Base-by-base conservation (phyloP, 345 rosid species). In the Noccaea caerulescens region DNA sequence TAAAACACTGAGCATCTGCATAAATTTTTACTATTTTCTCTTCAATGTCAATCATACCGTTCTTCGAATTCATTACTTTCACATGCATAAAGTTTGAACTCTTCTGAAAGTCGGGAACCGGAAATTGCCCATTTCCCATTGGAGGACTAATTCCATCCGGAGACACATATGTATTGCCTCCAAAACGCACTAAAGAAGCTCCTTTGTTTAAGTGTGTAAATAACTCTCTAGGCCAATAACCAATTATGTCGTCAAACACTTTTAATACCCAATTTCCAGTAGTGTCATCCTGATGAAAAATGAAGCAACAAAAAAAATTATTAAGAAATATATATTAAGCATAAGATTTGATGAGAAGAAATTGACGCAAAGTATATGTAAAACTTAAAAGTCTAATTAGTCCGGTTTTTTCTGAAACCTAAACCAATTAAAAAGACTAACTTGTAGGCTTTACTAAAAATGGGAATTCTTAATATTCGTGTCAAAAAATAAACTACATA, bases 91-190 rank as follows among this genome's bases (percentile, higher is more conserved):
- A 60, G 11, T 45, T 10, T 14, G 66, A 39, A 41, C 45, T 71
- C 34, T 9, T 61, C 10, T 37, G 32, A 46, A 9, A 58, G 10
- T 69, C 49, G 0, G 0, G 0, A 23, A 10, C 16, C 0, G 63
- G 70, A 63, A 72, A 53, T 53, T 51, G 14, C 6, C 69, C 76
- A 61, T 60, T 71, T 30, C 69, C 69, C 69, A 71, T 52, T n/a
- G 69, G 52, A 32, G 69, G 76, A 62, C 76, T 71, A 32, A 50
- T 39, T 18, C 68, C 76, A 20, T 63, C 27, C 0, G 69, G 69
- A 49, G 69, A 71, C 8, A 20, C 5, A 60, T 7, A 51, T 33
- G 55, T 53, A 13, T 34, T 52, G 39, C 76, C 76, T 52, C 70
- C 70, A 53, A 39, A 72, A 4, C 76, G 53, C 13, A 72, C 33